phyloP scores from a whole-genome alignment of 1,284 basidiomycete species.

The Lentinula novae-zelandiae region DNA sequence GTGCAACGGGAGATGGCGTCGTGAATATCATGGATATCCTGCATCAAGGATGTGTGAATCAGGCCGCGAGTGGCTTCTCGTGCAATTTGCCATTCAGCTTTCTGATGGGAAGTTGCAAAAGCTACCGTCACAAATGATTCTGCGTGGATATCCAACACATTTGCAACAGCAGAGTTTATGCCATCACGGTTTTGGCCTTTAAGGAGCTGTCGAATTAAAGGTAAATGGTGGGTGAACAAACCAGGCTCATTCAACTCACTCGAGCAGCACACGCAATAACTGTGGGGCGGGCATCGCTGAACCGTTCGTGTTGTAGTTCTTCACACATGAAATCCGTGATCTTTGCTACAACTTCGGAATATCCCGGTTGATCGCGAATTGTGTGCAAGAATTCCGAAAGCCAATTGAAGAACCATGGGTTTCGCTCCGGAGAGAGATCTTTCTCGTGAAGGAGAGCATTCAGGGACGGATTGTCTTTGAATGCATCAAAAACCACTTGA shows the following conservation, averaged over 20 bases:
- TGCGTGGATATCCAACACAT: conserved; percentile 54
- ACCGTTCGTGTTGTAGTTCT: conserved; percentile 74
- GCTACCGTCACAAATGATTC: conserved; percentile 58
- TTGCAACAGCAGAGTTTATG: conserved; percentile 17
- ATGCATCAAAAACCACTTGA: conserved; percentile 73
- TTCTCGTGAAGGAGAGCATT: conserved; percentile 42
- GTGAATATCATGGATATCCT: conserved; percentile 41
- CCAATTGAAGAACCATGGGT: conserved; percentile 49
- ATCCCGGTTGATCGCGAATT: conserved; percentile 46
- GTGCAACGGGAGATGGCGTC: conserved; percentile 37
- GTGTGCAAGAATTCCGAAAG: conserved; percentile 56
- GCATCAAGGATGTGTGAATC: conserved; percentile 37
- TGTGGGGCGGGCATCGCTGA: conserved; percentile 51
- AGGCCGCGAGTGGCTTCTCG: conserved; percentile 45
- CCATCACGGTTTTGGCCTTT: conserved; percentile 29
- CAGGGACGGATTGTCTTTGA: conserved; percentile 75
- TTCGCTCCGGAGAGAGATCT: conserved; percentile 27
- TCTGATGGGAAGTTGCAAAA: conserved; percentile 43
- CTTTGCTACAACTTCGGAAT: conserved; percentile 67
- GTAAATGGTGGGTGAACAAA: conserved; percentile 7
- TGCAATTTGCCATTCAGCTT: conserved; percentile 47
- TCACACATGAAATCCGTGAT: conserved; percentile 70
- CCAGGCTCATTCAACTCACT: conserved; percentile 40
- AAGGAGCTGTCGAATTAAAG: conserved; percentile 27
- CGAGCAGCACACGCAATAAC: conserved; percentile 57